phyloP scores from a whole-genome alignment of 257 asterid species.

The Nicotiana benthamiana region DNA sequence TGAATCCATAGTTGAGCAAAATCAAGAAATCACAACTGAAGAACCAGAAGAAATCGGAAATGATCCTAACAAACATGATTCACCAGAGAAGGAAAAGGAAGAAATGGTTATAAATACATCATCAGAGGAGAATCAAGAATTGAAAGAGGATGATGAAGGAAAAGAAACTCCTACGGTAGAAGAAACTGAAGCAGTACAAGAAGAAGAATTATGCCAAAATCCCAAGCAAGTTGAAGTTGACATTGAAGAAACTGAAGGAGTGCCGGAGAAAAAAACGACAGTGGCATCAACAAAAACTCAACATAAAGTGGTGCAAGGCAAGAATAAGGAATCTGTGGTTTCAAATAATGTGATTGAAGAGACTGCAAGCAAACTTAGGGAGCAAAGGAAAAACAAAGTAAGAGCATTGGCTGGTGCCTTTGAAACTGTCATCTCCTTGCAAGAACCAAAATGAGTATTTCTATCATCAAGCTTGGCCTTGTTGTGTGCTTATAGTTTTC shows the following conservation, averaged over 20 bases:
- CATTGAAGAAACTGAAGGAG: conserved; percentile 8
- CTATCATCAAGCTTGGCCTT: neutral
- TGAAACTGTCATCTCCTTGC: conserved; percentile 59
- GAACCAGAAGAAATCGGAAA: conserved; percentile 12
- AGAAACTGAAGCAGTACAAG: neutral
- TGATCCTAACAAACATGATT: neutral
- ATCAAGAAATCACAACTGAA: conserved; percentile 7
- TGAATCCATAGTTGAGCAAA: conserved; percentile 5
- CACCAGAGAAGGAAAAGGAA: conserved; percentile 7
- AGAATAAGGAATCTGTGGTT: conserved; percentile 26
- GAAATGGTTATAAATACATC: neutral
- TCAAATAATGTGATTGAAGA: conserved; percentile 71
- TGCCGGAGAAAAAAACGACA: conserved; percentile 6
- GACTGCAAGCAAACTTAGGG: conserved; percentile 50
- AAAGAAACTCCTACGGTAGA: conserved; percentile 4
- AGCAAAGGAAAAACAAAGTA: conserved; percentile 66
- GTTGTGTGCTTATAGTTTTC: neutral
- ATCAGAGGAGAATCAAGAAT: neutral
- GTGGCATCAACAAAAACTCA: conserved; percentile 12
- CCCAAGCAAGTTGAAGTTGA: neutral
- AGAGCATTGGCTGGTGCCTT: conserved; percentile 83
- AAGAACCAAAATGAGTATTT: conserved; percentile 35
- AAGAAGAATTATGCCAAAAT: neutral
- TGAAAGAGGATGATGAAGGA: conserved; percentile 3
- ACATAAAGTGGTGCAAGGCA: conserved; percentile 25